Evolutionary conservation across 164 flowering plant genomes (phyloP), one percentile per base, ranked within the genome.

Genomic region (Echeveria elegans): DNA sequence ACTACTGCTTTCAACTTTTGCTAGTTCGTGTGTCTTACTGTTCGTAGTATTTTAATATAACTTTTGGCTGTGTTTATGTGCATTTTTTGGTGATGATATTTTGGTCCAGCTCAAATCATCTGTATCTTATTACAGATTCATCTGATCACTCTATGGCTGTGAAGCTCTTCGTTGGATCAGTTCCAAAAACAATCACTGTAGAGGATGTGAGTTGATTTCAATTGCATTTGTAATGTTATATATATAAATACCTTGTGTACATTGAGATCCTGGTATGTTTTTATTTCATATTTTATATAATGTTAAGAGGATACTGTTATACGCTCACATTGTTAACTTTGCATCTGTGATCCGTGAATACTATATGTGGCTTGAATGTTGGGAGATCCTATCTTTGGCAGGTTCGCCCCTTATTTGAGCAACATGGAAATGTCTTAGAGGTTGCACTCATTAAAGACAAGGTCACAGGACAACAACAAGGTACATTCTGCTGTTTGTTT

Each of bases 391-490:
- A 43, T 65, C 77, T 34, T 45, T 83, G 36, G 36, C 77, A 95
- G 99, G 81, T 95, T 68, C 96, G 96, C 19, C 99, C 97, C 4
- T 67, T 84, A 77, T 95, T 95, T 79, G 96, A 89, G 72, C 81
- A 87, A 67, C 96, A 95, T 77, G 99, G 99, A 67, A 77, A 77
- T 69, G 99, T 95, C 58, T 52, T 95, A 37, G 99, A 95, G 79
- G 97, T 95, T 75, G 97, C 97, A 58, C 69, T 95, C 70, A 87
- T 95, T 68, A 92, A 81, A 78, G 99, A 92, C 73, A 92, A 83
- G 82, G 84, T 83, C 79, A 89, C 99, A 15, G 99, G 99, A 41
- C 97, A 82, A 69, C 99, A 88, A 65, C 94, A 86, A 88, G 97
- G 99, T 90, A 83, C 77, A 87, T 77, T 28, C 31, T 53, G 45